A percentile compares a stretch with the other conserved stretches of the same genome.
Conservation (phyloP, 176 grass and related monocot species). For the Aegilops tauschii region DNA sequence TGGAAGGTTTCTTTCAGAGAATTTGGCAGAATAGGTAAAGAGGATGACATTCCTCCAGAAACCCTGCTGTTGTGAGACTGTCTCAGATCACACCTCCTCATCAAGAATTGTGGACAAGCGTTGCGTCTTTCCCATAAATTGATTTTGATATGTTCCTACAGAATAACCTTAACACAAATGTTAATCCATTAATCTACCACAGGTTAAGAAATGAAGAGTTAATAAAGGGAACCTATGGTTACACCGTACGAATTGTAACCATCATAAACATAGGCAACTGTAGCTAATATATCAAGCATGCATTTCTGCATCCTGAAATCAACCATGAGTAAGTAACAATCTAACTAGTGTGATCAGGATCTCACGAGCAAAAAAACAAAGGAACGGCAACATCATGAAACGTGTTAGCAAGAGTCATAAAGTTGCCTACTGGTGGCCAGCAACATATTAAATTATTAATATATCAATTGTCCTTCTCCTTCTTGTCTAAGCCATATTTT, state of each 20-base stretch:
- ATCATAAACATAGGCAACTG: constrained; percentile 6
- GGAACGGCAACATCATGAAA: constrained; percentile 1
- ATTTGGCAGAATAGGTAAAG: constrained; percentile 60
- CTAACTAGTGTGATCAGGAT: neutral
- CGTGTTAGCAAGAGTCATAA: neutral
- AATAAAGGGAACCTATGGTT: constrained; percentile 14
- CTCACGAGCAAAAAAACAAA: constrained; percentile 13
- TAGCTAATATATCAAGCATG: constrained; percentile 1
- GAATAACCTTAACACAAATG: neutral
- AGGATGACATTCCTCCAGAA: constrained; percentile 56
- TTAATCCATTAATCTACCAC: constrained; percentile 33
- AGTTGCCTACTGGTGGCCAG: neutral
- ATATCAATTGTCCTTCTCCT: neutral
- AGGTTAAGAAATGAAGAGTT: constrained; percentile 17
- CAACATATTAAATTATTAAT: neutral
- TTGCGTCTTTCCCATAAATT: constrained; percentile 39
- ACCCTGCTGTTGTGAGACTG: constrained; percentile 33
- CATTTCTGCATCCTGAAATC: constrained; percentile 9
- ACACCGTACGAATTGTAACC: constrained; percentile 3
- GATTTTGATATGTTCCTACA: constrained; percentile 10
- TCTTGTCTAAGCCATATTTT: neutral
- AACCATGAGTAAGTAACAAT: constrained; percentile 20
- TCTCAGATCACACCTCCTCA: constrained; percentile 36
- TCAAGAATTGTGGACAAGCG: constrained; percentile 26
- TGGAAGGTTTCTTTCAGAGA: constrained; percentile 49